Conservation (phyloP, 1,284 basidiomycete species). For the Tetrapyrgos nigripes region DNA sequence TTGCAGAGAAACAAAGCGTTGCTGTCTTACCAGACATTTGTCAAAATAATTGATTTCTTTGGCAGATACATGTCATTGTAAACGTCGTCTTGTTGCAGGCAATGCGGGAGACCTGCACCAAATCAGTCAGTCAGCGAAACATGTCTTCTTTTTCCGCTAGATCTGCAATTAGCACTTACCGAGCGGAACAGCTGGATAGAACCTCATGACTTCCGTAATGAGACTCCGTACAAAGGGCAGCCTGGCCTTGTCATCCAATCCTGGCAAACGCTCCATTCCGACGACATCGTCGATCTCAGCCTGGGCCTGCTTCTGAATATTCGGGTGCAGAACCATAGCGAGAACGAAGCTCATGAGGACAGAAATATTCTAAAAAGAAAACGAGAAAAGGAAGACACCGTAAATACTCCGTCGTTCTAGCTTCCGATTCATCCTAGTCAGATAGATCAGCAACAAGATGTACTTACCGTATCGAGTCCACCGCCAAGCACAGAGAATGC, state of each 20-base stretch:
- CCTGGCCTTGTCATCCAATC: neutral
- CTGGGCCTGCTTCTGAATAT: neutral
- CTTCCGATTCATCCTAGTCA: no score
- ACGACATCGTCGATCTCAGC: neutral
- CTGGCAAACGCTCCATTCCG: neutral
- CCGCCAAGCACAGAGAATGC: neutral
- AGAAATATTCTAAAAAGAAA: neutral
- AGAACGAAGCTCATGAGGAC: neutral
- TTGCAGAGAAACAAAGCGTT: neutral
- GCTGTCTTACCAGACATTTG: conserved; percentile 15
- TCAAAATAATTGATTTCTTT: conserved; percentile 10
- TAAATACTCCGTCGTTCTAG: neutral
- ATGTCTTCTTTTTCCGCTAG: neutral
- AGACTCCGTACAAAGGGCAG: neutral
- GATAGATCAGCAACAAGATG: no score
- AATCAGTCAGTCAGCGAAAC: neutral
- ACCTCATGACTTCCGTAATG: conserved; percentile 1
- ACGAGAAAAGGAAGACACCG: neutral
- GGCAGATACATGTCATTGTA: conserved; percentile 11
- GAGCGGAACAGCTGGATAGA: neutral
- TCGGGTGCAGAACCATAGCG: neutral
- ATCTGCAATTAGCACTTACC: neutral
- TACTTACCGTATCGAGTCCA: conserved; percentile 29
- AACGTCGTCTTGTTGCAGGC: neutral
- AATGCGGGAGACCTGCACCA: conserved; percentile 10